Evolutionary conservation across 2,329 filamentous ascomycete genomes (phyloP), one percentile per base, ranked within the genome.

Genomic region (Ophidiomyces ophidiicola): DNA sequence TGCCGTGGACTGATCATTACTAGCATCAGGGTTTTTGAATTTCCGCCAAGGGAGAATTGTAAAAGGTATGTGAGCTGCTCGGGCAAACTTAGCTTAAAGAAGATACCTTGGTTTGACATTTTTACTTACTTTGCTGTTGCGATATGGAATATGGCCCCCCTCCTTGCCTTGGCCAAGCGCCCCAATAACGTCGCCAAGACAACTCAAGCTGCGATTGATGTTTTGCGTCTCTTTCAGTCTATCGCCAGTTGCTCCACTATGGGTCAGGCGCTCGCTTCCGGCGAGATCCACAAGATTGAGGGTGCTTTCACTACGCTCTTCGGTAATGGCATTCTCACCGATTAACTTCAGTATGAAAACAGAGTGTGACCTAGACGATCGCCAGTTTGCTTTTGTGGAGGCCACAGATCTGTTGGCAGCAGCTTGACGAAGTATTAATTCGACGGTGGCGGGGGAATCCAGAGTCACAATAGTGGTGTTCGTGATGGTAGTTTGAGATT

Each of bases 21-120:
- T 59, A 98, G 94, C 90, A 98, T 98, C 52, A 98, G 78, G 0
- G 90, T 98, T 65, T 94, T 93, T 50, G 82, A 90, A 60, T 94
- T 94, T 11, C 90, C 90, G 3, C 90, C 88, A 5, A 98, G 69
- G 2, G 85, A 94, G 56, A 90, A 92, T 73, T 96, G 85, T 25
- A 98, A 72, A 32, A 98, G 71, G 55, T 94, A 93, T 6, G 90
- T 98, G 48, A 98, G 71, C 73, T 81, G 41, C 15, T 18, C 42
- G 50, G 50, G 53, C 12, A 19, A 34, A 32, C 32, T 21, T 17
- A 26, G n/a, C 10, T 17, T 37, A 24, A 17, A 32, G 15, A n/a
- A 4, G 31, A 18, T 21, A 1, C 4, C 6, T 6, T 32, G 6
- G 12, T 15, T 32, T 10, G 24, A 33, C 7, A 17, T 10, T 15